Base-by-base conservation (phyloP, 1,139 yeast genomes). In the Hyphopichia burtonii region DNA sequence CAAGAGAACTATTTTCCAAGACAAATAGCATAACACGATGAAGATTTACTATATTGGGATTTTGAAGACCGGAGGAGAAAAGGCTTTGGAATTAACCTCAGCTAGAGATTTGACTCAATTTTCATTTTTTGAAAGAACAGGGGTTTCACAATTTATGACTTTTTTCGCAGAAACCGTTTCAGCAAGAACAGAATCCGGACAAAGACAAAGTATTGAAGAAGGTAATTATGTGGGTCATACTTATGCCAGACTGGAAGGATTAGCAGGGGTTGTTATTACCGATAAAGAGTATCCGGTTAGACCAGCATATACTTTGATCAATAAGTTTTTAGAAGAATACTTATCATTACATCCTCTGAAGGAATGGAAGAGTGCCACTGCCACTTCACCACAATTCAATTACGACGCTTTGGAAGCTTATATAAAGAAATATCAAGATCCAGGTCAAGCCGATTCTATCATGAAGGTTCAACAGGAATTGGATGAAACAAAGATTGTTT, bases 381-480 rank as follows among this genome's bases (percentile, higher is more conserved):
- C 74, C 52, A 69, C 88, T 7, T 71, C 72, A 40, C 49, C 71
- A 9, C 47, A 53, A 15, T 73, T 86, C 49, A 67, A 70, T 42
- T 83, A 81, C 65, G 80, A 80, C 31, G 80, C 79, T 48, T 74
- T 93, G 56, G 85, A 83, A 33, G 71, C 70, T 25, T 90, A 90
- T 63, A 69, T 94, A 53, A 69, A 74, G 55, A 87, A 88, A 59
- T 93, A 94, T 68, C 99, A 93, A 68, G 96, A 94, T 63, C 99
- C 99, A 19, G 77, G 86, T 31, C 96, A 93, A 69, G 98, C 99
- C 0, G 99, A 93, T 61, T 86, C 96, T 14, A 84, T 93, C 51
- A 85, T 93, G 96, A 87, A 86, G 65, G 99, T 93, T 31, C 99
- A 94, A 71, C 96, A 90, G 61, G 99, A 93, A 66, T 78, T 93